These are phyloP conservation scores for Knoxdaviesia capensis DNA, from an alignment of 2,329 filamentous ascomycete species.

Conservation along the genomic window DNA sequence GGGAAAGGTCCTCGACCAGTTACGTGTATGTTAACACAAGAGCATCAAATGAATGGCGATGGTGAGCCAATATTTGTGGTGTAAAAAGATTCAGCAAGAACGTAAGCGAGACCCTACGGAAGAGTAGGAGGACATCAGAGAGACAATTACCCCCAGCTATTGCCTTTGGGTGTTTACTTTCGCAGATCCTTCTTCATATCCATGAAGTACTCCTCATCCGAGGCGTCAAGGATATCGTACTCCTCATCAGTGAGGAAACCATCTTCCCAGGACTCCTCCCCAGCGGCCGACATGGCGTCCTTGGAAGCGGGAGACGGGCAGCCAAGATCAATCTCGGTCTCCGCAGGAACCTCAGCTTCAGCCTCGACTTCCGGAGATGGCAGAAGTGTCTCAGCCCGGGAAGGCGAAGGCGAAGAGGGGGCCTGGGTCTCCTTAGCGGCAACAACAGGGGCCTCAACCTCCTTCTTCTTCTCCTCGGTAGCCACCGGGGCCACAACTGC, in stretches of 20 bases:
- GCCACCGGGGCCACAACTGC: not conserved
- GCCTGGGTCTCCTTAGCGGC: slow-evolving; percentile 12
- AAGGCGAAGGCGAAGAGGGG: not conserved
- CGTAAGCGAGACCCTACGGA: too few relatives aligned
- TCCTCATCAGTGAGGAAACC: slow-evolving; percentile 93
- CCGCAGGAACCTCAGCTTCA: slow-evolving; percentile 16
- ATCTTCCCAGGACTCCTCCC: slow-evolving; percentile 43
- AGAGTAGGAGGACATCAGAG: too few relatives aligned
- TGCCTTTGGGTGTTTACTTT: slow-evolving; percentile 12
- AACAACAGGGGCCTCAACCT: slow-evolving; percentile 24
- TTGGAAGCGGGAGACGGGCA: slow-evolving; percentile 14
- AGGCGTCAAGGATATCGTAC: slow-evolving; percentile 91
- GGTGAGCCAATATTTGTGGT: too few relatives aligned
- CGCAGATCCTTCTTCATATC: slow-evolving; percentile 23
- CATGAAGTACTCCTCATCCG: slow-evolving; percentile 62
- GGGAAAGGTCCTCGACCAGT: too few relatives aligned
- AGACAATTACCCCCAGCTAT: not conserved
- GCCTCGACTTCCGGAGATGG: slow-evolving; percentile 8
- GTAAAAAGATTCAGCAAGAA: too few relatives aligned
- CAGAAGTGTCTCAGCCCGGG: slow-evolving; percentile 5
- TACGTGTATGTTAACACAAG: too few relatives aligned
- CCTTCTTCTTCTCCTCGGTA: slow-evolving; percentile 15
- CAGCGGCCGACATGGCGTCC: slow-evolving; percentile 34
- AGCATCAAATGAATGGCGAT: too few relatives aligned
- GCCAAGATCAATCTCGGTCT: slow-evolving; percentile 10